Percentiles rank a stretch among this genome's conserved stretches.
Evolutionary conservation across 2,329 filamentous ascomycete genomes (phyloP).

Genomic region (Fusarium sp.): DNA sequence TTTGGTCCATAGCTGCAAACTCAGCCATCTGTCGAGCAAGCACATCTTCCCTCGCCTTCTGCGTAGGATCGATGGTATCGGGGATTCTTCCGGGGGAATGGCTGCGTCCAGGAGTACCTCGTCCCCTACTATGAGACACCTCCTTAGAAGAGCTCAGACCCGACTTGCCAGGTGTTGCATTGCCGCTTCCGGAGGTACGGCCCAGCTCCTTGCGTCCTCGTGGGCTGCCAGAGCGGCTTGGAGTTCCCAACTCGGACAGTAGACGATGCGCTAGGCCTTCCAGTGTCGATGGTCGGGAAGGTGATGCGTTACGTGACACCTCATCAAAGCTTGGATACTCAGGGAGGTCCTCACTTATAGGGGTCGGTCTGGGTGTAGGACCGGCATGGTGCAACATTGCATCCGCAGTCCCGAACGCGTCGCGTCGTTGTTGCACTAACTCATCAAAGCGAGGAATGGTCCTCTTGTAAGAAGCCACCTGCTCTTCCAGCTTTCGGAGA

Average conservation of each 20-base stretch:
- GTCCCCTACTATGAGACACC: slow-evolving; percentile 56
- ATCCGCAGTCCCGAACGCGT: slow-evolving; percentile 73
- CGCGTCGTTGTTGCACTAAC: slow-evolving; percentile 74
- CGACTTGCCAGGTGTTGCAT: slow-evolving; percentile 52
- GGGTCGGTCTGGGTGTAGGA: slow-evolving; percentile 49
- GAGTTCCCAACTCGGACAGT: slow-evolving; percentile 69
- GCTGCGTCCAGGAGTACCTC: slow-evolving; percentile 54
- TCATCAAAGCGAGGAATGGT: slow-evolving; percentile 80
- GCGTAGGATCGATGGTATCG: slow-evolving; percentile 45
- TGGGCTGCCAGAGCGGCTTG: slow-evolving; percentile 64
- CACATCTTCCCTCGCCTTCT: slow-evolving; percentile 52
- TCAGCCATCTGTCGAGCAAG: slow-evolving; percentile 68
- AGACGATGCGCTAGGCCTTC: slow-evolving; percentile 74
- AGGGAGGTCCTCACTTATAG: slow-evolving; percentile 52
- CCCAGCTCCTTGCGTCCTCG: slow-evolving; percentile 63
- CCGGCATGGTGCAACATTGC: slow-evolving; percentile 57
- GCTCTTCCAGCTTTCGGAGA: slow-evolving; percentile 71
- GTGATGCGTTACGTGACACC: slow-evolving; percentile 62
- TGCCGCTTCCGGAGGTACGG: slow-evolving; percentile 51
- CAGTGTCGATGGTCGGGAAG: slow-evolving; percentile 66
- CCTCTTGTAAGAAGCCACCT: slow-evolving; percentile 72
- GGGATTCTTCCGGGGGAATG: slow-evolving; percentile 58
- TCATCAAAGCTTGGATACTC: slow-evolving; percentile 62
- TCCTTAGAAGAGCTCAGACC: slow-evolving; percentile 60
- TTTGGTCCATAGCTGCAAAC: slow-evolving; percentile 74